Evolutionary conservation across 2,329 filamentous ascomycete genomes (phyloP).

Genomic region (Cylindrodendrum hubeiense): DNA sequence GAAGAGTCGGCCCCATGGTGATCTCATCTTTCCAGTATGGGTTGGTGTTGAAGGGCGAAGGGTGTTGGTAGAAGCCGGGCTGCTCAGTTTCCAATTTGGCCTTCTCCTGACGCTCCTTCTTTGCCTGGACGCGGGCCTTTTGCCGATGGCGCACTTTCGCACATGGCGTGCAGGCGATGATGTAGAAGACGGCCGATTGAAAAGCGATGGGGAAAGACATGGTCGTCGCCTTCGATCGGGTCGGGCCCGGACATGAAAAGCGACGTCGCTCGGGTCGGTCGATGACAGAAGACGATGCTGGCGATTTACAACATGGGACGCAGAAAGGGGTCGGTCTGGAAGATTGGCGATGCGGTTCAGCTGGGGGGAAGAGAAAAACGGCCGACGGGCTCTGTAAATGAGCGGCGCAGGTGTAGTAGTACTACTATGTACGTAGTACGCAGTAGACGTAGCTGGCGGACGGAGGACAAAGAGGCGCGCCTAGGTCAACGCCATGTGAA

Average conservation of each 20-base stretch:
- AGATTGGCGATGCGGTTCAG: constrained; percentile 16
- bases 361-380: constrained; percentile 5
- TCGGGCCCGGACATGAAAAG: constrained; percentile 36
- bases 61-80: constrained; percentile 82
- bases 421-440: too few species aligned
- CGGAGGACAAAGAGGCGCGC: constrained; percentile 7
- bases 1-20: constrained; percentile 79
- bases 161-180: constrained; percentile 84
- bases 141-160: constrained; percentile 76
- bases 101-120: constrained; percentile 75
- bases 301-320: constrained; percentile 15
- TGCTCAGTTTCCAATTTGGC: constrained; percentile 75
- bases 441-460: constrained; percentile 8
- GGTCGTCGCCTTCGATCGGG: constrained; percentile 38
- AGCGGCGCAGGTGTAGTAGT: constrained; percentile 16
- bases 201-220: constrained; percentile 69
- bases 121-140: constrained; percentile 78
- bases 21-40: constrained; percentile 92
- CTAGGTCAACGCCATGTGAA: constrained; percentile 1
- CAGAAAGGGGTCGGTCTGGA: constrained; percentile 14
- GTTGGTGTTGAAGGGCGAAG: constrained; percentile 86
- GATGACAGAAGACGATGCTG: not conserved
- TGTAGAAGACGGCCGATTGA: constrained; percentile 83
- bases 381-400: constrained; percentile 19
- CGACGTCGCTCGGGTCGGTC: not conserved